phyloP scores from a whole-genome alignment of 2,329 filamentous ascomycete genomes.

The Epichloe glyceriae region DNA sequence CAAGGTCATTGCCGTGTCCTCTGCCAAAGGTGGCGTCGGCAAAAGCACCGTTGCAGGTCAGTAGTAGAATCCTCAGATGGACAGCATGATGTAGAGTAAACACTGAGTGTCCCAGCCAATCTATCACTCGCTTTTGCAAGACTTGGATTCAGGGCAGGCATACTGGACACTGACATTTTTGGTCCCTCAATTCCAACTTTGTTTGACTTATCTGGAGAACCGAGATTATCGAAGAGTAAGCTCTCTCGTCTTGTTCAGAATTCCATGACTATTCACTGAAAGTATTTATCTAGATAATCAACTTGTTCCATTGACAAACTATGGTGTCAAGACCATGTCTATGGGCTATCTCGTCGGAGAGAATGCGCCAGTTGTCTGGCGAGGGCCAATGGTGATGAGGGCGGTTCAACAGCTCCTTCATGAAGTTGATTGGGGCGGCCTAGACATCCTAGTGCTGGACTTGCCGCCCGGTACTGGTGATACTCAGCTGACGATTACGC shows the following conservation, averaged over 20 bases:
- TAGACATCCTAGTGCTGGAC: constrained; percentile 84
- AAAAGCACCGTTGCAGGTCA: constrained; percentile 84
- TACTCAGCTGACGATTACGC: constrained; percentile 90
- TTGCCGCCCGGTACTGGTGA: constrained; percentile 91
- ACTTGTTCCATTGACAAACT: constrained; percentile 78
- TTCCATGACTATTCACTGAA: too few relatives aligned
- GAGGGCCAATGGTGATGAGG: constrained; percentile 95
- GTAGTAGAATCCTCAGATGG: constrained; percentile 7
- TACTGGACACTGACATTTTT: constrained; percentile 94
- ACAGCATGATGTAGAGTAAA: too few relatives aligned
- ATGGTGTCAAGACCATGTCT: constrained; percentile 95
- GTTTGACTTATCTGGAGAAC: constrained; percentile 68
- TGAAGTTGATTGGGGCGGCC: constrained; percentile 82
- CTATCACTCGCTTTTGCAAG: constrained; percentile 77
- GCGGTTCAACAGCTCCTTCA: constrained; percentile 90
- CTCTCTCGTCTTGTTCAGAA: constrained; percentile 10
- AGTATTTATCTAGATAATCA: constrained; percentile 47
- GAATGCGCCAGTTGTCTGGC: constrained; percentile 79
- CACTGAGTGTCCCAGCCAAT: constrained; percentile 42
- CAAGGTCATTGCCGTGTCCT: constrained; percentile 93
- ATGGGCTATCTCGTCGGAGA: constrained; percentile 88
- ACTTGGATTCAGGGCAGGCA: constrained; percentile 67
- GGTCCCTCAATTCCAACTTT: constrained; percentile 89
- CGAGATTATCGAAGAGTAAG: constrained; percentile 59
- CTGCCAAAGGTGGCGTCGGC: constrained; percentile 94